Evolutionary conservation across 2,329 filamentous ascomycete species (phyloP), one percentile per base, ranked within the genome.

Genomic region (Teratosphaeria gauchensis): DNA sequence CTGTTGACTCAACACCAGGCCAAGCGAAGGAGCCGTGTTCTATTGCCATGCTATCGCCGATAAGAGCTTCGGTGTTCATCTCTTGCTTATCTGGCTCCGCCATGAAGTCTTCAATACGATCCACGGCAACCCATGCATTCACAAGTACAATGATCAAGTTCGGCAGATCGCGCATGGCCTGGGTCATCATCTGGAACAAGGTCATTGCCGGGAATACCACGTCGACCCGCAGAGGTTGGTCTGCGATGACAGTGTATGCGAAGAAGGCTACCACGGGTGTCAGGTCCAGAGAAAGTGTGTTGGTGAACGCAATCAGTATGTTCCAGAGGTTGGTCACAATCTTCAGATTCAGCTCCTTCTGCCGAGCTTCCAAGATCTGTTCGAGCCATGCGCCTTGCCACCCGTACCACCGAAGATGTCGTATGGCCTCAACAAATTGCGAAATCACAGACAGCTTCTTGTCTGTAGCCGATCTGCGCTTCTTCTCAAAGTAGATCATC

Each of bases 161-260:
- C 1, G 92, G 92, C 0, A 95, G 75, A 56, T 91, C 87, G 58
- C 86, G 84, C 54, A 96, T 76, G 61, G 85, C 89, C 1, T 76
- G 78, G 65, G 92, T 88, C 11, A 96, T 76, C 77, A 92, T 84
- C 1, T 78, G 77, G 66, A 96, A 95, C 0, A 96, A 78, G 61
- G 92, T 86, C 1, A 96, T 77, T 0, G 91, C 90, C 0, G 91
- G 91, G 71, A 95, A 96, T 9, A 91, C 91, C 30, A 95, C 80
- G 61, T 95, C 88, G 38, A 95, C 84, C 0, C 85, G 84, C 8
- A 96, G 74, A 0, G 84, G 81, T 54, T 83, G 79, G 0, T 84
- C 82, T 4, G 87, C 84, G 46, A 92, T 71, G 11, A 87, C 79
- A 0, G 90, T 94, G 71, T 90, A 95, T 0, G 89, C 85, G 64